phyloP scores from a whole-genome alignment of 192 early-diverging fungal genomes.

The Spinellus fusiger region DNA sequence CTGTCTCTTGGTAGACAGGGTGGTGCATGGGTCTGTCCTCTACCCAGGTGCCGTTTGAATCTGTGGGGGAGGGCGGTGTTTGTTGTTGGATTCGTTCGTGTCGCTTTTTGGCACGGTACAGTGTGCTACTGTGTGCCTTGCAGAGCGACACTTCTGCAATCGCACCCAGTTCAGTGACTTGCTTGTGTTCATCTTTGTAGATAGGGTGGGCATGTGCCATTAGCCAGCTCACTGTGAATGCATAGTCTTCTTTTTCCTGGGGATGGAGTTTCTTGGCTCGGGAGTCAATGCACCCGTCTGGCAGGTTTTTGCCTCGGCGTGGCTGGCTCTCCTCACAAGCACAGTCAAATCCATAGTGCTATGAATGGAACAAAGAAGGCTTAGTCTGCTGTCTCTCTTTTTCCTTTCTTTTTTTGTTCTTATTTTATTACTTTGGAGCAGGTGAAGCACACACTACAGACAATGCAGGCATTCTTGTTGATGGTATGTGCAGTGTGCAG shows the following conservation, averaged over 20 bases:
- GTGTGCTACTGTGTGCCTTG: conserved; percentile 31
- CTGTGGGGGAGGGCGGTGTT: conserved; percentile 19
- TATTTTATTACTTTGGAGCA: conserved; percentile 21
- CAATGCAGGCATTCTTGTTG: conserved; percentile 31
- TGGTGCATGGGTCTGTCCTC: not conserved
- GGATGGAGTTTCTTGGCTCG: conserved; percentile 29
- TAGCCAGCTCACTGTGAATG: conserved; percentile 27
- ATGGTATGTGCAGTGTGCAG: conserved; percentile 14
- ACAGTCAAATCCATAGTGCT: conserved; percentile 28
- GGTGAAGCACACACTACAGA: conserved; percentile 32
- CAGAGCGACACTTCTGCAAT: conserved; percentile 32
- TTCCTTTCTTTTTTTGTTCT: not conserved
- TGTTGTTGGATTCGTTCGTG: conserved; percentile 3
- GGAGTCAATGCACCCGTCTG: conserved; percentile 26
- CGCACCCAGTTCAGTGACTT: conserved; percentile 11
- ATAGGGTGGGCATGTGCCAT: conserved; percentile 20
- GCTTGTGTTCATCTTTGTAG: conserved; percentile 24
- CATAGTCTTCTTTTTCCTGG: conserved; percentile 27
- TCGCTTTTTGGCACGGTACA: conserved; percentile 34
- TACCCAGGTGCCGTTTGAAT: conserved; percentile 8
- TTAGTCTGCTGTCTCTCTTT: not conserved
- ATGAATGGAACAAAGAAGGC: not conserved
- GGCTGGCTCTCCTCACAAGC: conserved; percentile 26
- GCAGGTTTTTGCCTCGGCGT: conserved; percentile 29
- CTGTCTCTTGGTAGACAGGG: too few relatives aligned